A percentile compares a stretch with the other conserved stretches of the same genome.
Conservation (phyloP, 2,329 filamentous ascomycete species). For the Colletotrichum tofieldiae region DNA sequence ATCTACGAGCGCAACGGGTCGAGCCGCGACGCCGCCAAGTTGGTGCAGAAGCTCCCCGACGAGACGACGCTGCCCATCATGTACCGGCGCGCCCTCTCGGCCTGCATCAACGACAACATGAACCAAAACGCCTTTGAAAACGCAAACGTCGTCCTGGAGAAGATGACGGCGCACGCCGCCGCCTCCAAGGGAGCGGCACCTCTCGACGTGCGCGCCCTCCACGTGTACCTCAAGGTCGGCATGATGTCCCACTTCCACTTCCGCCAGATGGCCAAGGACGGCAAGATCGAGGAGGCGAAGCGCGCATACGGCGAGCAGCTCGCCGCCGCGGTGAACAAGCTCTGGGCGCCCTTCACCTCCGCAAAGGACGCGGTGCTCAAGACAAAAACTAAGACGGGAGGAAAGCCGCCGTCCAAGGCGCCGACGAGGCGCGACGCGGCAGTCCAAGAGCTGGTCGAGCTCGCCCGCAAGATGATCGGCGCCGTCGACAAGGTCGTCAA, state of each 20-base stretch:
- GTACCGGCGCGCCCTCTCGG: slow-evolving; percentile 81
- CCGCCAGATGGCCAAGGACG: slow-evolving; percentile 50
- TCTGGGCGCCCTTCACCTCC: slow-evolving; percentile 66
- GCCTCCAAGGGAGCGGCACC: background rate
- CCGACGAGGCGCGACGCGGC: slow-evolving; percentile 50
- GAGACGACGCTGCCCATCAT: slow-evolving; percentile 64
- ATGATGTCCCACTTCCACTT: slow-evolving; percentile 63
- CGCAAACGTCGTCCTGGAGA: slow-evolving; percentile 75
- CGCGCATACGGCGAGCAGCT: slow-evolving; percentile 67
- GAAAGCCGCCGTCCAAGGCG: background rate
- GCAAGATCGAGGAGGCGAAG: slow-evolving; percentile 55
- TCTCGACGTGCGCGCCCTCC: slow-evolving; percentile 67
- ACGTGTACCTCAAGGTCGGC: slow-evolving; percentile 71
- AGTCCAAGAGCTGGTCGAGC: slow-evolving; percentile 60
- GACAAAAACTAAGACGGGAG: slow-evolving; percentile 17
- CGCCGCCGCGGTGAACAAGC: slow-evolving; percentile 62
- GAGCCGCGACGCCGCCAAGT: slow-evolving; percentile 72
- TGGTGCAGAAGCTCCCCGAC: slow-evolving; percentile 71
- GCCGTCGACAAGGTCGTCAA: slow-evolving; percentile 61
- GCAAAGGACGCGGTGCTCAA: slow-evolving; percentile 57
- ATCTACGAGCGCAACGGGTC: slow-evolving; percentile 77
- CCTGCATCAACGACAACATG: slow-evolving; percentile 82
- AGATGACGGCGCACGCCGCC: slow-evolving; percentile 66
- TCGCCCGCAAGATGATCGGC: slow-evolving; percentile 63
- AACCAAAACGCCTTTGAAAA: slow-evolving; percentile 79